Percentiles rank a stretch among this genome's conserved stretches.
Evolutionary conservation across 176 grass and related monocot genomes (phyloP).

Genomic region (Lolium rigidum): DNA sequence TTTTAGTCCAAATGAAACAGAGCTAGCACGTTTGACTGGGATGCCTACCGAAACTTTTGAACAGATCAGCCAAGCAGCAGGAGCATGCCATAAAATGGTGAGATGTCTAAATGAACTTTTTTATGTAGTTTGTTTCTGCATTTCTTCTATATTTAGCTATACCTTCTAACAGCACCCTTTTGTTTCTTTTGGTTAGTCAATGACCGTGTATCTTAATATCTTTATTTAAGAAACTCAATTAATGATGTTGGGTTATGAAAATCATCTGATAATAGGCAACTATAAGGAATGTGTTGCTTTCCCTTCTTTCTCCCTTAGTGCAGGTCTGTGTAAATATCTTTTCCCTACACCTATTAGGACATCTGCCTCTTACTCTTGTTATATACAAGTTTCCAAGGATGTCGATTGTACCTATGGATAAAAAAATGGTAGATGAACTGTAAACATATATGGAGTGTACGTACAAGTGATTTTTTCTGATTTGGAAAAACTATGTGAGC

Average conservation of each 20-base stretch:
- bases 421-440: slow-evolving; percentile 1
- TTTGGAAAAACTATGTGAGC: background rate
- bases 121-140: slow-evolving; percentile 3
- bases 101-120: slow-evolving; percentile 31
- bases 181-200: slow-evolving; percentile 39
- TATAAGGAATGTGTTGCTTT: background rate
- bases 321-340: background rate
- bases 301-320: background rate
- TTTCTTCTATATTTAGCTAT: slow-evolving; percentile 23
- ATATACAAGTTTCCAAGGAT: slow-evolving; percentile 21
- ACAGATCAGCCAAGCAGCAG: slow-evolving; percentile 74
- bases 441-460: background rate
- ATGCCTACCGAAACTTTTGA: slow-evolving; percentile 84
- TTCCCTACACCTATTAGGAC: background rate
- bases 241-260: too few species aligned
- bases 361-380: background rate
- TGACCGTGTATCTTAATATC: background rate
- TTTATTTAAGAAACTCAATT: too few species aligned
- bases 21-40: slow-evolving; percentile 80
- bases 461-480: background rate
- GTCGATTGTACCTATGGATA: background rate
- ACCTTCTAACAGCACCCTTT: background rate
- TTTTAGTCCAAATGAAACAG: slow-evolving; percentile 99
- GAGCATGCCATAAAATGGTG: slow-evolving; percentile 82
- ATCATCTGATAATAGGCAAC: slow-evolving; percentile 23